Evolutionary conservation across 306 rosid genomes (phyloP).

Genomic region (Geum urbanum): DNA sequence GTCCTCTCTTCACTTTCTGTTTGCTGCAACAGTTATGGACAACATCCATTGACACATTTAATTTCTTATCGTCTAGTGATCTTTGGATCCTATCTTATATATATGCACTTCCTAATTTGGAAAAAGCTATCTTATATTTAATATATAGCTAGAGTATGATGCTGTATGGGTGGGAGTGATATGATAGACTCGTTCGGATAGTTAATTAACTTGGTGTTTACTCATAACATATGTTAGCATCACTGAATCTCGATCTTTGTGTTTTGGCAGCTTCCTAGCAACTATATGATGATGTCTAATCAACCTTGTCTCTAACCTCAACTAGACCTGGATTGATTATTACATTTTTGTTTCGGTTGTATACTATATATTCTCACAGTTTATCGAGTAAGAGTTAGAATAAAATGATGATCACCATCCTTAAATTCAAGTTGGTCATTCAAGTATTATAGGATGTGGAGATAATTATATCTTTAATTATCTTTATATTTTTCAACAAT

Average conservation of each 20-base stretch:
- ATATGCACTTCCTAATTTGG: not conserved
- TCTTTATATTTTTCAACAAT: not conserved
- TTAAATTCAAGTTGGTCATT: not conserved
- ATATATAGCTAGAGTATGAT: not conserved
- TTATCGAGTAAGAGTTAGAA: not conserved
- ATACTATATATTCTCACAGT: not conserved
- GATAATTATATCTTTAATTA: not conserved
- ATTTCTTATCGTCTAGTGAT: not conserved
- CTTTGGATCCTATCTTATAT: conserved; percentile 5
- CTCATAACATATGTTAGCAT: conserved; percentile 7
- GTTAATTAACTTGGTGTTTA: conserved; percentile 30
- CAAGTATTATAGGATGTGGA: not conserved
- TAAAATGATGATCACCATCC: not conserved
- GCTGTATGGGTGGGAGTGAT: not conserved
- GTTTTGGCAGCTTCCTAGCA: conserved; percentile 15
- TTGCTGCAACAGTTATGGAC: conserved; percentile 78
- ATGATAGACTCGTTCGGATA: conserved; percentile 3
- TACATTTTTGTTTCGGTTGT: conserved; percentile 4
- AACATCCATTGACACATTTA: conserved; percentile 22
- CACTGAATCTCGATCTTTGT: not conserved
- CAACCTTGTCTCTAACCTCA: conserved; percentile 4
- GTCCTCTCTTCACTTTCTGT: conserved; percentile 78
- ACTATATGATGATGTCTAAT: not conserved
- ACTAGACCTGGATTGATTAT: not conserved
- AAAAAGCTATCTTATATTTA: not conserved